Base-by-base conservation (phyloP, 805 yeast species). In the Yarrowia porcina region DNA sequence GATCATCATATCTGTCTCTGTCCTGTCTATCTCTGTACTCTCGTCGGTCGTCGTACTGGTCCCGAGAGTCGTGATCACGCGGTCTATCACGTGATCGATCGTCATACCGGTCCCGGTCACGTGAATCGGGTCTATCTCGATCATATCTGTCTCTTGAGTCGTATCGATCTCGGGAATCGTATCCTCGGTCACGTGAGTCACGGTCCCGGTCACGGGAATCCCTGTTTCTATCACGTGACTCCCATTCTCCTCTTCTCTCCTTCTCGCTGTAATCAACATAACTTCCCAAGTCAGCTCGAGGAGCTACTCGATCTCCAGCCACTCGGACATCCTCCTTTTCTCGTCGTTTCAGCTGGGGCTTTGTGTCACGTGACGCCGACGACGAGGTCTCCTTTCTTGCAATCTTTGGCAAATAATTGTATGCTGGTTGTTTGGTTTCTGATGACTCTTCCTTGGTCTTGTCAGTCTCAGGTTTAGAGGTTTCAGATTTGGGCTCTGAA, bases 311-410 rank as follows among this genome's bases (percentile, higher is more conserved):
- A 12, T 52, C 59, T 6, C 59, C 44, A 35, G 59, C 39, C 0
- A 49, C 25, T 25, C 59, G 30, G 18, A 52, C 33, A 25, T 52
- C 59, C 25, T 52, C 59, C 13, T 32, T n/a, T 15, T 52, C 59
- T 4, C 59, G 59, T 7, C 59, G 59, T n/a, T 52, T 52, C n/a
- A 52, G 33, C 42, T 33, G 42, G 13, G 59, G 59, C 18, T 52
- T 52, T 15, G 41, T 15, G 30, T 52, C 59, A 30, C 44, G 44
- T 23, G 59, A 35, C 33, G 9, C 25, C 12, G 28, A 4, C n/a
- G 17, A 4, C 35, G 41, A 17, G 15, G 41, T 25, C 15, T 52
- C 44, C 25, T 52, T 52, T 6, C 38, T 17, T 8, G 59, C 59
- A n/a, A 52, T 52, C 17, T 52, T 52, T 7, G 59, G 59, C 33